Base-by-base conservation (phyloP, 1,284 basidiomycete species). In the Malassezia globosa region DNA sequence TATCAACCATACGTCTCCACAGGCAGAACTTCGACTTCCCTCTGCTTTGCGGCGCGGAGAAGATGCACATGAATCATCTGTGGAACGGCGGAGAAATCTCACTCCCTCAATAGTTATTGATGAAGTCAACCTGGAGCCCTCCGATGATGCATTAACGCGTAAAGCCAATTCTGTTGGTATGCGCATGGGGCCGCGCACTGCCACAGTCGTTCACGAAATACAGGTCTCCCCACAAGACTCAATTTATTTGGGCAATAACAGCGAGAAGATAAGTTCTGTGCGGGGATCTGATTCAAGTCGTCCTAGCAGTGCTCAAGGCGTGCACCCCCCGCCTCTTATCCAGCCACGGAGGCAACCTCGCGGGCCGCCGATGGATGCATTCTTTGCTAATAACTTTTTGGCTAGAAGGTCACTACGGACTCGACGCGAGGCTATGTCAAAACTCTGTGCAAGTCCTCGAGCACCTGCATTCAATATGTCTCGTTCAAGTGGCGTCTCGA, bases 351-450 rank as follows among this genome's bases (percentile, higher is more conserved):
- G 50, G 7, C 50, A 52, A 37, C 50, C 50, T 3, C 44, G 50
- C 10, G 50, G 50, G 13, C 50, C 50, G 2, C 50, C 50, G 2
- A 52, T 39, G 21, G 50, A 52, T 7, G 45, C 45, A 5, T 52
- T 52, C 18, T 52, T 52, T 22, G 50, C 50, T 2, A 52, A 52
- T 40, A 52, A 52, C 19, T 52, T 52, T 22, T 25, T 52, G 7
- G 50, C 50, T 11, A 44, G 50, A 16, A 38, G 45, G 7, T 52
- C 50, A 11, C 24, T 52, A 5, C 44, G 50, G 7, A 52, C 50
- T 23, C 50, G 50, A 19, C 44, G 50, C 5, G 50, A 52, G 24
- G 50, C 50, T 2, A 52, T 52, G 50, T 47, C 44, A 2, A 52
- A 52, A 43, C 23, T 52, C 21, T 46, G 44, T 35, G 31, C 50